Conservation (phyloP, 2,329 filamentous ascomycete genomes). For the Paraphaeosphaeria sporulosa region DNA sequence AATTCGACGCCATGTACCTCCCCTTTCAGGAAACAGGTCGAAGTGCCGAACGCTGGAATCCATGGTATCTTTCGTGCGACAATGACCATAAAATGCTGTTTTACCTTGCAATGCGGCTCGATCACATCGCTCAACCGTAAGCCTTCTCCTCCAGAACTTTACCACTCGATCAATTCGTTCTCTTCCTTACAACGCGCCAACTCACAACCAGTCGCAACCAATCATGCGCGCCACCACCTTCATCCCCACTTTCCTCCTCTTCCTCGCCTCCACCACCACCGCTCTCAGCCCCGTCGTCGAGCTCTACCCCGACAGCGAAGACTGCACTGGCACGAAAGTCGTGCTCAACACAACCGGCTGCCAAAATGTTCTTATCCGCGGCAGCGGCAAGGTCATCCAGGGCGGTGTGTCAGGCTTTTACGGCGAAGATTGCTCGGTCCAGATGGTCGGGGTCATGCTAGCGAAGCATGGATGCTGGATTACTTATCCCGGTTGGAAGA, state of each 20-base stretch:
- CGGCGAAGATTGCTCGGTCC: not conserved
- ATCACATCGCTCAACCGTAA: not conserved
- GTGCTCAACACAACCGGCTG: not conserved
- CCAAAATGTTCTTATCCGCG: not conserved
- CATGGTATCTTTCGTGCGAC: not conserved
- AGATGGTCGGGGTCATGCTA: not conserved
- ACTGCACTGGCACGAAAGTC: not conserved
- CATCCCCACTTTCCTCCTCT: not conserved
- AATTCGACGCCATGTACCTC: not conserved
- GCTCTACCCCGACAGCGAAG: slow-evolving; percentile 3
- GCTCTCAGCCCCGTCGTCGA: not conserved
- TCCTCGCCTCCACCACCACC: not conserved
- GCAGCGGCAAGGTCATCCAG: not conserved
- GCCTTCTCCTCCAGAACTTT: not conserved
- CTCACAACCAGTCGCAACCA: too few relatives aligned
- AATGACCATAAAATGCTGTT: not conserved
- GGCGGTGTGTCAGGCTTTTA: not conserved
- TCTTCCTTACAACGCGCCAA: too few relatives aligned
- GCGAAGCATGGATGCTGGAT: not conserved
- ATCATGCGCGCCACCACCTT: not conserved
- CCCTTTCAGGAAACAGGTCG: not conserved
- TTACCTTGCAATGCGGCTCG: not conserved
- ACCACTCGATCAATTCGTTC: not conserved
- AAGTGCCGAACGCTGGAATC: not conserved
- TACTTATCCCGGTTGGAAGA: not conserved